Percentiles rank a stretch among this genome's conserved stretches.
These are phyloP conservation scores for Mesembryanthemum crystallinum DNA, from an alignment of 148 eudicot genomes.

Conservation along the genomic window DNA sequence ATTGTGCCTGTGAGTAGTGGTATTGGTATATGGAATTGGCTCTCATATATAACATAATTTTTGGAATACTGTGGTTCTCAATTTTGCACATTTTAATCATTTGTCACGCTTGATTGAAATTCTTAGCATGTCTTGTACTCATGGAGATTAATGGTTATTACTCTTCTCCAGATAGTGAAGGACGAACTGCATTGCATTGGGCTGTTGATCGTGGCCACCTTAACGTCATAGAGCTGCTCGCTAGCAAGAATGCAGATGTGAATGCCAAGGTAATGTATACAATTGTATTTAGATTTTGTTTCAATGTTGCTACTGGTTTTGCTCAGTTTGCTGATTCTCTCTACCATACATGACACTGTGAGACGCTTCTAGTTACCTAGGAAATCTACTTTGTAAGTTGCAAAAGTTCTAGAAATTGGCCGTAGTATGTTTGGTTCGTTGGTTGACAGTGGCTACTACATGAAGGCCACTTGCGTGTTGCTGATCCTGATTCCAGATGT, in stretches of 20 bases:
- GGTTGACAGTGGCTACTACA: no score
- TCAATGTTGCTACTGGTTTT: background rate
- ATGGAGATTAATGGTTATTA: background rate
- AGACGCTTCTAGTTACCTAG: background rate
- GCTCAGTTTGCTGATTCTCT: background rate
- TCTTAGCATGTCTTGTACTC: background rate
- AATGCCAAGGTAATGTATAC: conserved; percentile 61
- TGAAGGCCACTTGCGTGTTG: background rate
- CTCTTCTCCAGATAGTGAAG: conserved; percentile 78
- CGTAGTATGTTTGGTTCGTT: no score
- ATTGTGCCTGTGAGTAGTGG: background rate
- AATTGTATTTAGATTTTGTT: background rate
- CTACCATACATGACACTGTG: background rate
- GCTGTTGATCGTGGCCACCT: conserved; percentile 96
- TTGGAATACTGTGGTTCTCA: background rate
- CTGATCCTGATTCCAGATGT: background rate
- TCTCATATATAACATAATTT: background rate
- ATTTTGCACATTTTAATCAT: background rate
- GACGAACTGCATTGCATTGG: conserved; percentile 95
- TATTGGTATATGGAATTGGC: background rate
- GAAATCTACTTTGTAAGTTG: background rate
- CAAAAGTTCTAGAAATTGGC: no score
- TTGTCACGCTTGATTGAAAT: background rate
- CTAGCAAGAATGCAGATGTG: conserved; percentile 67
- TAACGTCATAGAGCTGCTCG: conserved; percentile 55